Evolutionary conservation across 1,284 basidiomycete species (phyloP), one percentile per base, ranked within the genome.

Genomic region (Melampsora americana): DNA sequence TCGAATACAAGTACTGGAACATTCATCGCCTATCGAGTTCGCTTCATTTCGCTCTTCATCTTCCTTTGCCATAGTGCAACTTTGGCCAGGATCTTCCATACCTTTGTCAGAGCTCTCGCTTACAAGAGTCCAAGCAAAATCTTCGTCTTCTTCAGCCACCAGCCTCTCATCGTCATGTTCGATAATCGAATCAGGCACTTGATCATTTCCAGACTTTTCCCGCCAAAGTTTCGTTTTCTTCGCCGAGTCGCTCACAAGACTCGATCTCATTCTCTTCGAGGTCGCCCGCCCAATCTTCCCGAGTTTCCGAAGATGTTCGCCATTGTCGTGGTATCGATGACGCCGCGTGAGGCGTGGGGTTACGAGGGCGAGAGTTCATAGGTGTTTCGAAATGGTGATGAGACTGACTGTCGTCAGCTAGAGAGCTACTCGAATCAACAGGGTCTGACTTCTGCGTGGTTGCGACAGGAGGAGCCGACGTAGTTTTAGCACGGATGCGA

Each of bases 401-500:
- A 28, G 28, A 59, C 12, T 44, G 53, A 59, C 23, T 59, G 53
- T 23, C 28, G 14, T 23, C 23, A 59, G n/a, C 53, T 20, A 59
- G 53, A 23, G n/a, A 23, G 9, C 53, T 59, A 23, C 53, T 59
- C 20, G 42, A 44, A 14, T 44, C 42, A 56, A n/a, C 53, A 23
- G 20, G n/a, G 53, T 56, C 53, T 56, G 53, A 56, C 53, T 56
- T n/a, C 3, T 56, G 18, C 32, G 61, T 20, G 18, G 32, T 20
- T 35, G 32, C 28, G 7, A 20, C 20, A 23, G 26, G 28, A 18
- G 61, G 28, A 32, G 20, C 28, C 30, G 14, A 20, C 11, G 6
- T 69, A 30, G 69, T 70, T 68, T 77, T 78, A 5, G 77, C 77
- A 39, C 77, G 74, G 53, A 79, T 79, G 1, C 78, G 68, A 44